Evolutionary conservation across 306 rosid genomes (phyloP).

Genomic region (Ceratonia siliqua): DNA sequence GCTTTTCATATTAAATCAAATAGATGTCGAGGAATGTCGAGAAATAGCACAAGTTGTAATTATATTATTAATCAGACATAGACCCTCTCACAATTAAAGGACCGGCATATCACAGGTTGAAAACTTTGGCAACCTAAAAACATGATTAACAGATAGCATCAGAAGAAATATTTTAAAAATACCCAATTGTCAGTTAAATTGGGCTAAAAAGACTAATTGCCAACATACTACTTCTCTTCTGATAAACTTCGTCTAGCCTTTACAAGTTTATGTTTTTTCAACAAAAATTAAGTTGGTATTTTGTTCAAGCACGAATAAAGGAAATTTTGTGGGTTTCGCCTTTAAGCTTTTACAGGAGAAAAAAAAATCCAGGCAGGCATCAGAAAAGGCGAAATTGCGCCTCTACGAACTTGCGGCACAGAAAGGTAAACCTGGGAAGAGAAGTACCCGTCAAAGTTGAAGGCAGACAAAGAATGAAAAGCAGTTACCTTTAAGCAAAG

Average conservation of each 20-base stretch:
- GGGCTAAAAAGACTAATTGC: neutral
- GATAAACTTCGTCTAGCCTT: neutral
- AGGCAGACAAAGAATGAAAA: conserved; percentile 10
- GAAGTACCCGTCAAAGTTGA: neutral
- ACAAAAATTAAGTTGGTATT: too few species aligned
- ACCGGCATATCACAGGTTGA: conserved; percentile 7
- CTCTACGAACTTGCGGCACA: too few species aligned
- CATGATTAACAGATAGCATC: conserved; percentile 9
- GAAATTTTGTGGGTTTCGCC: neutral
- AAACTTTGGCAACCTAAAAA: conserved; percentile 17
- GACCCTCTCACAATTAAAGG: conserved; percentile 9
- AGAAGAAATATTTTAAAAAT: too few species aligned
- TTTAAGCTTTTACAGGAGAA: neutral
- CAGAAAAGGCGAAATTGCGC: too few species aligned
- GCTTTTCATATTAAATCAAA: neutral
- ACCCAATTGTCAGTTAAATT: neutral
- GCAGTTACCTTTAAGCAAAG: conserved; percentile 26
- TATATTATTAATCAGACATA: too few species aligned
- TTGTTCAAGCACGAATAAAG: too few species aligned
- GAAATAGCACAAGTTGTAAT: conserved; percentile 26
- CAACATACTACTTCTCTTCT: neutral
- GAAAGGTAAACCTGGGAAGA: too few species aligned
- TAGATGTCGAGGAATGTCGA: neutral
- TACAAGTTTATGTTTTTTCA: too few species aligned
- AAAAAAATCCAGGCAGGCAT: neutral